Percentiles rank a stretch among this genome's conserved stretches.
These are phyloP conservation scores for Pestalotiopsis sp. DNA, from an alignment of 2,329 filamentous ascomycete genomes.

Conservation along the genomic window DNA sequence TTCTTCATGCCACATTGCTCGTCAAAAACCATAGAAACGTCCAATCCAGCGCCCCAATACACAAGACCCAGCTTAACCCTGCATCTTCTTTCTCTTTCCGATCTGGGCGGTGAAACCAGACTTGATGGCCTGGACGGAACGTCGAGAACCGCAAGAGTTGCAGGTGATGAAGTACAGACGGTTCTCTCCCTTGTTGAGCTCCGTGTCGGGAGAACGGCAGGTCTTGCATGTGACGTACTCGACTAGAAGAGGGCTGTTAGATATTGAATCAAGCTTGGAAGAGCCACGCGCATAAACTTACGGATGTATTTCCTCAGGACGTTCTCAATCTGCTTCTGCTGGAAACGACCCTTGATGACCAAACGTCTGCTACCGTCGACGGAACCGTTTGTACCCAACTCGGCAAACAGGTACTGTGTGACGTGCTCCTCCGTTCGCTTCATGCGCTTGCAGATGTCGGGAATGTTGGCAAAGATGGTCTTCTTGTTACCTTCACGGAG, in stretches of 20 bases:
- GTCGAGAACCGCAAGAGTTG: conserved; percentile 82
- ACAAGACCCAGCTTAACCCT: conserved; percentile 61
- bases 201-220: conserved; percentile 90
- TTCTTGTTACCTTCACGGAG: conserved; percentile 99
- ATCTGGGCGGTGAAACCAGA: conserved; percentile 99
- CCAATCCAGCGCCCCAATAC: conserved; percentile 3
- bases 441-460: conserved; percentile 99
- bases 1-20: not conserved
- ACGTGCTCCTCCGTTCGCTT: conserved; percentile 98
- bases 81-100: conserved; percentile 96
- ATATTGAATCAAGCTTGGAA: not conserved
- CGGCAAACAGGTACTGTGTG: conserved; percentile 94
- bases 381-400: conserved; percentile 95
- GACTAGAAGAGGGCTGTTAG: conserved; percentile 48
- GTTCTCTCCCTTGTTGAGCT: conserved; percentile 98
- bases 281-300: conserved; percentile 46
- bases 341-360: conserved; percentile 99
- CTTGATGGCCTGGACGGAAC: conserved; percentile 97
- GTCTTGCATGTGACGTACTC: conserved; percentile 99
- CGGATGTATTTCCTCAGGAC: conserved; percentile 94
- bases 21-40: conserved; percentile 1
- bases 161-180: conserved; percentile 98
- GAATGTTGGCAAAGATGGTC: conserved; percentile 99
- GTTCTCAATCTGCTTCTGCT: conserved; percentile 99
- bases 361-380: conserved; percentile 90